These are phyloP conservation scores for Metarhizium rileyi DNA, from an alignment of 2,329 filamentous ascomycete species.

Conservation along the genomic window DNA sequence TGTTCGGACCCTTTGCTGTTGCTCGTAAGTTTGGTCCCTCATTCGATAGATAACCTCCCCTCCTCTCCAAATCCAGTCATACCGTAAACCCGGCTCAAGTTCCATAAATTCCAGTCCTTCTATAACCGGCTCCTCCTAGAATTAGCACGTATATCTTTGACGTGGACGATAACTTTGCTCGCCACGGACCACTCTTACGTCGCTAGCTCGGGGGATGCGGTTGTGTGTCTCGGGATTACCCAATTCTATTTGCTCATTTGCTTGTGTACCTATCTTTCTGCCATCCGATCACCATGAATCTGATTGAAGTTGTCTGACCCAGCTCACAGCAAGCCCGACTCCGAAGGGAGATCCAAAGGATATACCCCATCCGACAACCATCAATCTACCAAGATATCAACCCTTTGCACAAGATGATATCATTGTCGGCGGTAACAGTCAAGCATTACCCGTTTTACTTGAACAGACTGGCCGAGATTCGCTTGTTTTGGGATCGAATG, in stretches of 20 bases:
- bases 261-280: neutral
- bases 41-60: neutral
- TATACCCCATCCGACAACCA: conserved; percentile 45
- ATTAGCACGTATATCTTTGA: neutral
- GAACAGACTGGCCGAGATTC: conserved; percentile 43
- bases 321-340: conserved; percentile 19
- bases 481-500: conserved; percentile 25
- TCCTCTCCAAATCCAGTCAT: conserved; percentile 3
- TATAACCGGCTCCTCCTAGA: neutral
- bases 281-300: neutral
- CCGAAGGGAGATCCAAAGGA: conserved; percentile 35
- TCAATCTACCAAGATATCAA: conserved; percentile 39
- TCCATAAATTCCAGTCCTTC: neutral
- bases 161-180: neutral
- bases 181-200: neutral
- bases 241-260: neutral
- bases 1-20: conserved; percentile 34
- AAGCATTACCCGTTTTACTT: conserved; percentile 35
- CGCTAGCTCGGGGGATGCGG: neutral
- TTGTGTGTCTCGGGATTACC: neutral
- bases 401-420: conserved; percentile 25
- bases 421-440: conserved; percentile 22
- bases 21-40: conserved; percentile 25
- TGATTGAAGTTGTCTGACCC: conserved; percentile 4
- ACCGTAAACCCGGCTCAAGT: neutral